Conservation (phyloP, 1,139 yeast species). For the Pichia sp. region DNA sequence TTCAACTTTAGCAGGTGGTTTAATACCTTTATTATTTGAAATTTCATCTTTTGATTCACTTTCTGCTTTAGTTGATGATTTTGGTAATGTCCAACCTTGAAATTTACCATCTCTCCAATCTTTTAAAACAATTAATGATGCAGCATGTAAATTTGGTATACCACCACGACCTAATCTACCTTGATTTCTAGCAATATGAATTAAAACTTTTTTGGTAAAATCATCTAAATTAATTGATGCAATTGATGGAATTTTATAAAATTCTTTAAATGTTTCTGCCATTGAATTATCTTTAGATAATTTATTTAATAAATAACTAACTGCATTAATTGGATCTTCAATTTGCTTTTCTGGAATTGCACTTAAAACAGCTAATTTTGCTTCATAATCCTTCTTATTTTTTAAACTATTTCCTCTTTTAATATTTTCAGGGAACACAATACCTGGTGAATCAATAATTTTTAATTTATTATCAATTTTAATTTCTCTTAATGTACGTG, state of each 20-base stretch:
- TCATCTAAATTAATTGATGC: slow-evolving; percentile 56
- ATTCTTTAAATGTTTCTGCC: slow-evolving; percentile 66
- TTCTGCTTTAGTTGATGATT: slow-evolving; percentile 38
- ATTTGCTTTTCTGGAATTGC: slow-evolving; percentile 89
- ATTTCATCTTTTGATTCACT: slow-evolving; percentile 28
- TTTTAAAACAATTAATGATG: slow-evolving; percentile 75
- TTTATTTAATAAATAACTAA: slow-evolving; percentile 68
- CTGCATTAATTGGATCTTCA: slow-evolving; percentile 78
- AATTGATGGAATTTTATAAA: slow-evolving; percentile 79
- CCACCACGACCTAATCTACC: slow-evolving; percentile 95
- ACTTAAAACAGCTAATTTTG: slow-evolving; percentile 79
- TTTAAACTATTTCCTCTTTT: slow-evolving; percentile 31
- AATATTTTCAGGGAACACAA: slow-evolving; percentile 74
- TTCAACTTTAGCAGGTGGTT: slow-evolving; percentile 43
- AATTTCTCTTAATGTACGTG: slow-evolving; percentile 85
- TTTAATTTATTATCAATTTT: slow-evolving; percentile 86
- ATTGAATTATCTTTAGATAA: slow-evolving; percentile 65
- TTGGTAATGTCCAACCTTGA: slow-evolving; percentile 86
- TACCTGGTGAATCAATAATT: slow-evolving; percentile 93
- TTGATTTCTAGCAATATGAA: slow-evolving; percentile 86
- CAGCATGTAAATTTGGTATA: slow-evolving; percentile 79
- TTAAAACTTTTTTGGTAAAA: slow-evolving; percentile 75
- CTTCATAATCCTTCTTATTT: slow-evolving; percentile 64
- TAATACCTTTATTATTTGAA: slow-evolving; percentile 24
- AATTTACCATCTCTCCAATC: slow-evolving; percentile 98